Conservation (phyloP, 2,329 filamentous ascomycete genomes). For the Penicillium expansum region DNA sequence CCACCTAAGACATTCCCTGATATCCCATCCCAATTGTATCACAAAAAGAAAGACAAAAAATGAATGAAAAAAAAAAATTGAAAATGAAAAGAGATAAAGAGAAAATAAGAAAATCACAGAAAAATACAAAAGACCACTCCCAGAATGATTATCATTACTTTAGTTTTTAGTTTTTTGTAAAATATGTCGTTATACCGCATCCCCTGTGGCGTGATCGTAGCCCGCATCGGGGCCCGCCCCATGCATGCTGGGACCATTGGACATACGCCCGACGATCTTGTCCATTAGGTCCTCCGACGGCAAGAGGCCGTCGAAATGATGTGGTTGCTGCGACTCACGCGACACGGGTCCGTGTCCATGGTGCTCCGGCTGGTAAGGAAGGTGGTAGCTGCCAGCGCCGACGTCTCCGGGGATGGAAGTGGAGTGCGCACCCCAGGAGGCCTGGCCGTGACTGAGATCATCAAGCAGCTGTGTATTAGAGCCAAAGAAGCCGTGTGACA, state of each 20-base stretch:
- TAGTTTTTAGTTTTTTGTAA: constrained; percentile 16
- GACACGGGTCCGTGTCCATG: constrained; percentile 31
- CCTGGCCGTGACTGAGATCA: constrained; percentile 33
- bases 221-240: constrained; percentile 34
- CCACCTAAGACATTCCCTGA: neutral
- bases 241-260: constrained; percentile 34
- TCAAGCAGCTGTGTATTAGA: constrained; percentile 34
- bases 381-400: constrained; percentile 29
- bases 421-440: constrained; percentile 32
- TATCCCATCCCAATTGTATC: neutral
- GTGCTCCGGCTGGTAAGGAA: constrained; percentile 34
- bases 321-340: constrained; percentile 34
- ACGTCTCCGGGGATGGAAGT: constrained; percentile 34
- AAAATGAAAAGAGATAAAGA: constrained; percentile 5
- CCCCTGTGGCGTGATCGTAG: constrained; percentile 34
- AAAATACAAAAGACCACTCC: constrained; percentile 12
- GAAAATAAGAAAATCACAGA: constrained; percentile 15
- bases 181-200: constrained; percentile 29
- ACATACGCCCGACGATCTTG: constrained; percentile 37
- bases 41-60: constrained; percentile 1
- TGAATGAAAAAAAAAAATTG: constrained; percentile 3
- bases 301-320: constrained; percentile 34
- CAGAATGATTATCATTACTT: constrained; percentile 32
- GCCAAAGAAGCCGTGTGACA: constrained; percentile 35
- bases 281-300: constrained; percentile 39